These are phyloP conservation scores for Salpingoeca rosetta DNA, from an alignment of 78 protist genomes.

Conservation along the genomic window DNA sequence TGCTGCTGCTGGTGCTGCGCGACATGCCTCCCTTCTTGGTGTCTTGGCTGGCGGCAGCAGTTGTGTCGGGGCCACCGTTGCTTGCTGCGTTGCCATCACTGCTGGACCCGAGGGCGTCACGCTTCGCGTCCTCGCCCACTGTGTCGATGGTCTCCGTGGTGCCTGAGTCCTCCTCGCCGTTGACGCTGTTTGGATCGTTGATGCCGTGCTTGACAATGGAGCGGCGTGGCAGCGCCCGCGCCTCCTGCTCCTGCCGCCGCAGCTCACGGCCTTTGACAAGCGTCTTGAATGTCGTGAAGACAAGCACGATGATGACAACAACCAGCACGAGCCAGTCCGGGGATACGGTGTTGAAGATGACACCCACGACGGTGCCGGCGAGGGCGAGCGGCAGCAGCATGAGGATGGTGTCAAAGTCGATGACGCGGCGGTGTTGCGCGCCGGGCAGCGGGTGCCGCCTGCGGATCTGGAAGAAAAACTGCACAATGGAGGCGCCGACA, in stretches of 20 bases:
- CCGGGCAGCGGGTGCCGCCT: constrained; percentile 2
- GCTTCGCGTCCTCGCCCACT: no score
- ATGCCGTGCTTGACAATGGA: no score
- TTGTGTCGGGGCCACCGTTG: no score
- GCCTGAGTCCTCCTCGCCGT: no score
- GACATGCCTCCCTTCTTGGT: no score
- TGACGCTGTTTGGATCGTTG: no score
- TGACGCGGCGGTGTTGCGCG: constrained; percentile 18
- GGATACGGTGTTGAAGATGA: constrained; percentile 24
- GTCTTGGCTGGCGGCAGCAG: no score
- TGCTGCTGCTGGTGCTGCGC: no score
- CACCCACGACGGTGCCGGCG: constrained; percentile 44
- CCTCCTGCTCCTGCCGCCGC: background rate
- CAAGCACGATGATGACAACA: constrained; percentile 9
- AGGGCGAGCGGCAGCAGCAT: constrained; percentile 37
- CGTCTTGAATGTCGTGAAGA: constrained; percentile 9
- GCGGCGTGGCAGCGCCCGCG: background rate
- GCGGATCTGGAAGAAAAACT: background rate
- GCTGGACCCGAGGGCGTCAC: no score
- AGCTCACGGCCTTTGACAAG: background rate
- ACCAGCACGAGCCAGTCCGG: constrained; percentile 35
- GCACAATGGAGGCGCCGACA: constrained; percentile 27
- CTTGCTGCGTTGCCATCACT: no score
- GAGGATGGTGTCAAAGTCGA: constrained; percentile 27
- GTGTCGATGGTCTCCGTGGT: background rate